Conservation (phyloP, 2,329 filamentous ascomycete species). For the Sporothrix globosa region DNA sequence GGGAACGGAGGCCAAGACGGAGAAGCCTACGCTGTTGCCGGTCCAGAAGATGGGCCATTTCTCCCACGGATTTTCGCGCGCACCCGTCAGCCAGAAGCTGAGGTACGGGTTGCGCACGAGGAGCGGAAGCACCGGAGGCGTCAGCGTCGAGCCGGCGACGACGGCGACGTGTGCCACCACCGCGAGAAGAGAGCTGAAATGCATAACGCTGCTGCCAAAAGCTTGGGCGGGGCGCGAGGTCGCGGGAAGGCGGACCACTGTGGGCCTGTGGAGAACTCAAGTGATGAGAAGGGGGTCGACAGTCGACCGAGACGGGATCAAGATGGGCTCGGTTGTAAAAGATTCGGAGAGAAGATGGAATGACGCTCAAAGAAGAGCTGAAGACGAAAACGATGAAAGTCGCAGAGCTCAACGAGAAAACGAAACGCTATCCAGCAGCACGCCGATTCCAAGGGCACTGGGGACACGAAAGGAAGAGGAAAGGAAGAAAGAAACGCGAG, state of each 20-base stretch:
- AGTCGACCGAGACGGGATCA: not conserved
- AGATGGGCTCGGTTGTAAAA: not conserved
- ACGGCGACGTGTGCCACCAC: conserved; percentile 39
- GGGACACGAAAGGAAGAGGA: not conserved
- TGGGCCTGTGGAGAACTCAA: conserved; percentile 17
- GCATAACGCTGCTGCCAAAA: conserved; percentile 22
- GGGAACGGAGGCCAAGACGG: conserved; percentile 53
- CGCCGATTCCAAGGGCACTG: conserved; percentile 20
- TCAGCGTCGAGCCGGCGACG: conserved; percentile 56
- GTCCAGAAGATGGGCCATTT: conserved; percentile 73
- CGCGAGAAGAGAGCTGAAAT: conserved; percentile 29
- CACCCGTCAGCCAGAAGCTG: conserved; percentile 65
- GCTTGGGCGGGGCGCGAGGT: conserved; percentile 8
- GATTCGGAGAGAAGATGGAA: not conserved
- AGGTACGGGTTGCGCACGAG: conserved; percentile 64
- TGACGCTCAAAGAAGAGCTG: not conserved
- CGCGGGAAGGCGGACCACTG: conserved; percentile 6
- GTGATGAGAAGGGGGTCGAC: not conserved
- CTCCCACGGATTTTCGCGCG: conserved; percentile 75
- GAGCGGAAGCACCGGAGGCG: conserved; percentile 60
- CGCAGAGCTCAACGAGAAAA: conserved; percentile 2
- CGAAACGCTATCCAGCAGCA: conserved; percentile 25
- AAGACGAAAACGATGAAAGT: conserved; percentile 7
- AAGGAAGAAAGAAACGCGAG: not conserved
- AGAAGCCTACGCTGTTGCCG: conserved; percentile 51